Evolutionary conservation across 495 filamentous ascomycete genomes (phyloP), one percentile per base, ranked within the genome.

Genomic region (Niebla homalea): DNA sequence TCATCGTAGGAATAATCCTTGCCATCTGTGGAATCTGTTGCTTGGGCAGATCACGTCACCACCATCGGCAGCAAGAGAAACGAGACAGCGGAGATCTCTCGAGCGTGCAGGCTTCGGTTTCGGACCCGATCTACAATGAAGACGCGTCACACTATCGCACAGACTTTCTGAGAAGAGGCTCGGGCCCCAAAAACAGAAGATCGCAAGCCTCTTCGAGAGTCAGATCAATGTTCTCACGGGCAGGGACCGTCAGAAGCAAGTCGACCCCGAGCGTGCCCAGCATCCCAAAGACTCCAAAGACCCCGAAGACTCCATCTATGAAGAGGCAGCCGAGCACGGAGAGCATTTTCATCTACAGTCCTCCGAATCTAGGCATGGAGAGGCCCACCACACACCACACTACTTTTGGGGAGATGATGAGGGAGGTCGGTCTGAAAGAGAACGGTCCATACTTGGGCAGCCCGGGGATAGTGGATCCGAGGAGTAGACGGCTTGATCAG

Each of bases 261-360:
- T 21, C 36, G 32, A 16, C 29, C 21, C 43, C 49, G 2, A 58
- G 43, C 26, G 29, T 56, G 57, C 39, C 63, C 64, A 52, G 5
- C 50, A 46, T 41, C 59, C 67, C 35, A 45, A 60, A 18, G 57
- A 64, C 45, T 52, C 64, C 42, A 65, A 60, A 18, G 57, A 64
- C 45, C 51, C 64, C 42, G 65, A 63, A 42, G 23, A 51, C 52
- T 40, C 46, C 41, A 0, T 42, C 48, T 19, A 37, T 55, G 49
- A 55, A 46, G 25, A 52, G 76, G 2, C 70, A 78, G 58, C 69
- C 71, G 1, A 83, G 80, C 56, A 74, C 66, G 29, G 78, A 83
- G 61, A 81, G 76, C 63, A 86, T 87, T 58, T 77, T 79, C 54
- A 72, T 88, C 14, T 87, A 83, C 63, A 77, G 80, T 5, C 82